Base-by-base conservation (phyloP, 2,329 filamentous ascomycete genomes). In the Nemania bipapillata region DNA sequence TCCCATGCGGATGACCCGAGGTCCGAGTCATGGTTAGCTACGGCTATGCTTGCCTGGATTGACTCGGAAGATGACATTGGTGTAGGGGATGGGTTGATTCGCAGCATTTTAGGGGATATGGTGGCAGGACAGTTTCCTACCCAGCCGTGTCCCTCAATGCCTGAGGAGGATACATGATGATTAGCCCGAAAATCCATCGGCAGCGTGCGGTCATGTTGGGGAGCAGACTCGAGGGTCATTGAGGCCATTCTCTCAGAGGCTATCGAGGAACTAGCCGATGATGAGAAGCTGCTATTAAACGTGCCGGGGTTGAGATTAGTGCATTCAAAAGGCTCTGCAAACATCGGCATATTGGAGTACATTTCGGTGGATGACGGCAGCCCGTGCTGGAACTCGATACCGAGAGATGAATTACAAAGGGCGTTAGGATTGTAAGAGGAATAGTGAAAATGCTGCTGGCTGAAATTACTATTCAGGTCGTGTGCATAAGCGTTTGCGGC, bases 71-170 rank as follows among this genome's bases (percentile, higher is more conserved):
- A 77, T 2, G 75, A 74, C 20, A 69, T 72, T 20, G 73, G 75
- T 7, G 76, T 76, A 9, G 75, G 76, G 8, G 76, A 76, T 15
- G 74, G 75, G n/a, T 75, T 70, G 40, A 78, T 74, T 37, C 71
- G 72, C 59, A 78, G 53, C 71, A 76, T 73, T 63, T 75, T 76
- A 8, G 76, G 76, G 20, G 76, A 77, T 49, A 78, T 76, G 9
- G 76, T 78, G 9, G 75, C 60, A 20, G 75, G 72, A 49, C 67
- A 74, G 42, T 45, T 59, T 40, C 64, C 30, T 24, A 49, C 26
- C 73, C 72, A 76, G 28, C 40, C 26, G 22, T 62, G 68, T 32
- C 56, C 65, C 30, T 57, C 58, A 24, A 66, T 60, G 24, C 32
- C 53, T 28, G 40, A 24, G 28, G 63, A 24, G 9, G 37, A 22